phyloP scores from a whole-genome alignment of 371 early-diverging fungal species.

The Saksenaea vasiformis region DNA sequence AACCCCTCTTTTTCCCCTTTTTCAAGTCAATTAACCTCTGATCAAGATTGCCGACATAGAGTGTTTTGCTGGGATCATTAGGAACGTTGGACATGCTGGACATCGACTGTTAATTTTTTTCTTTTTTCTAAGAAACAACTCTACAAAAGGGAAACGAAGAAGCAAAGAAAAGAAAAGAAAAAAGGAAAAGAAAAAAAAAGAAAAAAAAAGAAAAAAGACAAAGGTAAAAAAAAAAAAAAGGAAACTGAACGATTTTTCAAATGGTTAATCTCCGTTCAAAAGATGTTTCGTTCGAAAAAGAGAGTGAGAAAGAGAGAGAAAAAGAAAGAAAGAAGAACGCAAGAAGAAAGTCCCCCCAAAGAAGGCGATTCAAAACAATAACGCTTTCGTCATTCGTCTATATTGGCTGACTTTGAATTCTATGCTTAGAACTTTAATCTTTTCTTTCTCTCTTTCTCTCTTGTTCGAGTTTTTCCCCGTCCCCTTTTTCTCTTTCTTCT shows the following conservation, averaged over 20 bases:
- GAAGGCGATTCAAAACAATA: too few species aligned
- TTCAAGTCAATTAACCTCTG: conserved; percentile 48
- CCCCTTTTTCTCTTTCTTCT: neutral
- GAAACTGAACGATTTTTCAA: neutral
- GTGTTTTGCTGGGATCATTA: conserved; percentile 16
- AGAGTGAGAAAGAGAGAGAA: neutral
- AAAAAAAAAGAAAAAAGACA: conserved; percentile 5
- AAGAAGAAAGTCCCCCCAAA: neutral
- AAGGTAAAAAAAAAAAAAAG: too few species aligned
- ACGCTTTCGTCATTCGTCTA: too few species aligned
- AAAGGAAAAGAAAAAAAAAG: conserved; percentile 1
- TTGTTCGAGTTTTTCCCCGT: neutral
- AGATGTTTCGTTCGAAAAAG: conserved; percentile 3
- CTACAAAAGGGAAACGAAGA: neutral
- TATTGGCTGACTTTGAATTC: too few species aligned
- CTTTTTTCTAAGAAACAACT: neutral
- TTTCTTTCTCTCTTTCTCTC: neutral
- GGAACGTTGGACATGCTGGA: conserved; percentile 6
- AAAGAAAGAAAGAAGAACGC: neutral
- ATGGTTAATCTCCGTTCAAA: conserved; percentile 3
- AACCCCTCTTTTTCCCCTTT: neutral
- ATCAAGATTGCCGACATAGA: conserved; percentile 91
- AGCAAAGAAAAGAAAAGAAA: conserved; percentile 4
- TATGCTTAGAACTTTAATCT: too few species aligned
- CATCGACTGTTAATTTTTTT: neutral